A percentile compares a stretch with the other conserved stretches of the same genome.
Conservation (phyloP, 345 rosid genomes). For the Turritis glabra region DNA sequence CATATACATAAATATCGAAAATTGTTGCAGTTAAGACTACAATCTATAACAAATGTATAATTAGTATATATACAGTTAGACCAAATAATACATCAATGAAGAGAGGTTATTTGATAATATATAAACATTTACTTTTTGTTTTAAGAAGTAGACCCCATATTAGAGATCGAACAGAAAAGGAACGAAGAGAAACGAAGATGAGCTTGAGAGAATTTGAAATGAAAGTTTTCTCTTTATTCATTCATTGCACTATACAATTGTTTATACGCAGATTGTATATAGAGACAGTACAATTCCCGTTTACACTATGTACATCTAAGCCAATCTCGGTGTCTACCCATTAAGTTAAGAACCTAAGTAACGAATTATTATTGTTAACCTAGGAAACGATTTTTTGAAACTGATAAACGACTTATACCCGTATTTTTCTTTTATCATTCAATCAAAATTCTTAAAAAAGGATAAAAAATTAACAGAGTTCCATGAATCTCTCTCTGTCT, state of each 20-base stretch:
- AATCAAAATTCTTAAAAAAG: background rate
- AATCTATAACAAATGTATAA: background rate
- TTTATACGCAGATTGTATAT: background rate
- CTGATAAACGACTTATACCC: background rate
- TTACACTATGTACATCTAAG: background rate
- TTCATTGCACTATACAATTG: background rate
- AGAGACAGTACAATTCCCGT: background rate
- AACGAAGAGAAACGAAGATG: background rate
- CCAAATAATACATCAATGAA: background rate
- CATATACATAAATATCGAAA: too few species aligned
- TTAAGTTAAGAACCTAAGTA: background rate
- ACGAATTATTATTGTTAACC: background rate
- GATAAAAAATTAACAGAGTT: slow-evolving; percentile 8
- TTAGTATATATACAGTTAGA: too few species aligned
- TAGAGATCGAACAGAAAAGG: background rate
- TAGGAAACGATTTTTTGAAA: background rate
- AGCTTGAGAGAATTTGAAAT: background rate
- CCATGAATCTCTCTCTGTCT: slow-evolving; percentile 8
- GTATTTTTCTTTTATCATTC: background rate
- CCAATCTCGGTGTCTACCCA: background rate
- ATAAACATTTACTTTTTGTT: background rate
- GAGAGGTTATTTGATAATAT: background rate
- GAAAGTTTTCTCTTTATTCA: background rate
- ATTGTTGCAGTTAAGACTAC: background rate
- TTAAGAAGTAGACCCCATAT: background rate